Evolutionary conservation across 495 filamentous ascomycete species (phyloP), one percentile per base, ranked within the genome.

Genomic region (Talaromyces trachyspermus): DNA sequence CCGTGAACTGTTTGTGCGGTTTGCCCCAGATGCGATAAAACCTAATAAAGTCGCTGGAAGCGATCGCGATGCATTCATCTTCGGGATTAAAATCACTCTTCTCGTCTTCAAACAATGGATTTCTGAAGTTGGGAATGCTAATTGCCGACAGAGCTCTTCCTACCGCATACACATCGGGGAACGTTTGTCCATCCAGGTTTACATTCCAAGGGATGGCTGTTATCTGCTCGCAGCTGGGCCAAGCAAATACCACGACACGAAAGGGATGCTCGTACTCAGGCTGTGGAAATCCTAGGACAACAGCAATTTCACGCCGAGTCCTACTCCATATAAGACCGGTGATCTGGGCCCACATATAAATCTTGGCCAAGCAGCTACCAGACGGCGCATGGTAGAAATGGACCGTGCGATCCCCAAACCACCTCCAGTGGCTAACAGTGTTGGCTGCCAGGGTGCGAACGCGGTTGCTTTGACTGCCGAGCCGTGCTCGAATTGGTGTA

Each of bases 391-490:
- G 91, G 66, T 80, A 95, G 67, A 98, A 97, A 66, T 96, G 92
- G 42, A 98, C 95, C 56, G 86, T 84, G 51, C 89, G 86, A 63
- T 97, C 91, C 58, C 95, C 40, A 84, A 85, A 15, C 92, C 92
- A 22, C 92, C 92, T 1, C 92, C 92, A 6, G 90, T 95, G 22
- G 92, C 92, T 39, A 98, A 68, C 1, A 98, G 71, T 14, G 85
- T 85, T 24, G 83, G 78, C 47, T 89, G 87, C 91, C 91, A 97
- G 4, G 92, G 92, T 35, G 92, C 95, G 66, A 97, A 97, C 8
- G 92, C 92, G 50, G 97, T 90, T 18, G 92, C 92, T 63, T 98
- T 98, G 55, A 96, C 86, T 7, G 92, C 92, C 1, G 92, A 91
- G 11, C 82, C 77, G 63, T 97, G 88, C 6, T 67, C 29, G 75